Evolutionary conservation across 768 basidiomycete species (phyloP).

Genomic region (Pleurotus djamor): DNA sequence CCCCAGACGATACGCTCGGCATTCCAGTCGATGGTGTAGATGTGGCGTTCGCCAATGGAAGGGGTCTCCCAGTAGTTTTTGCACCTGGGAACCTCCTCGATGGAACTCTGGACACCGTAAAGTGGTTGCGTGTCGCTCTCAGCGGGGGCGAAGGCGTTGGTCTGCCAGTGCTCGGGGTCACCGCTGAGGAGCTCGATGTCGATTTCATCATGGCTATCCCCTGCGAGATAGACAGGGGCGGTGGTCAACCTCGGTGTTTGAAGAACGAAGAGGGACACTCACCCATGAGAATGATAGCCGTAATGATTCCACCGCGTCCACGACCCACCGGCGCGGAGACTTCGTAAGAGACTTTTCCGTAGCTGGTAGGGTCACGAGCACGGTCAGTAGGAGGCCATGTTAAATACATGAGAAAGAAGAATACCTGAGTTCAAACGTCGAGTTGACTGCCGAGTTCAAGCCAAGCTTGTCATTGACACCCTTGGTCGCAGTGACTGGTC

Average conservation of each 20-base stretch:
- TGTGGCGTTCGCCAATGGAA: conserved; percentile 18
- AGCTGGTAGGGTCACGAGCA: conserved; percentile 14
- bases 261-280: background rate
- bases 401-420: background rate
- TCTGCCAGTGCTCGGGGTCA: conserved; percentile 34
- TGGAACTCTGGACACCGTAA: conserved; percentile 32
- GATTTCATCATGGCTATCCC: conserved; percentile 31
- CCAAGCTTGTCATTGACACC: conserved; percentile 31
- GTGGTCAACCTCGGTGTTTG: background rate
- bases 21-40: conserved; percentile 39
- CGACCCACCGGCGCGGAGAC: conserved; percentile 23
- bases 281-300: conserved; percentile 39
- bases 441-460: conserved; percentile 36
- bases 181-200: conserved; percentile 40
- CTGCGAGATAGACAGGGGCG: background rate
- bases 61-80: conserved; percentile 2
- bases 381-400: background rate
- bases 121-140: conserved; percentile 24
- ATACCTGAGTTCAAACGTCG: conserved; percentile 28
- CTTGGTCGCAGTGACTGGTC: conserved; percentile 23
- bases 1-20: conserved; percentile 34
- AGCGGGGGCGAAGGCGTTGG: conserved; percentile 34
- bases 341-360: conserved; percentile 31
- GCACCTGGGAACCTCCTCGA: conserved; percentile 19
- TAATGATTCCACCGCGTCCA: conserved; percentile 27